Percentiles rank a stretch among this genome's conserved stretches.
Conservation (phyloP, 1,284 basidiomycete species). For the Trichosporon sp. region DNA sequence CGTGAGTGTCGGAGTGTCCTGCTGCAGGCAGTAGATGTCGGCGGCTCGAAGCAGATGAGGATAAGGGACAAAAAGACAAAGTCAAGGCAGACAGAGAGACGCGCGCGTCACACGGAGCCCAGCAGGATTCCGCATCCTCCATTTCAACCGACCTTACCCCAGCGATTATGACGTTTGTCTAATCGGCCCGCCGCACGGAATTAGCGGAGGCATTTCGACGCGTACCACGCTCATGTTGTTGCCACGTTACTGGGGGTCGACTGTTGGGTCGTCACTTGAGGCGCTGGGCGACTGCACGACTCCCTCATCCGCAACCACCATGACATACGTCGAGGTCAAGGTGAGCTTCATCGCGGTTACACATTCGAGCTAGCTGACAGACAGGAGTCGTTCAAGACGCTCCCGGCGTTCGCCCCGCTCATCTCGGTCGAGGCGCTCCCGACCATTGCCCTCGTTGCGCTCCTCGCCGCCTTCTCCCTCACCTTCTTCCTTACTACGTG, state of each 20-base stretch:
- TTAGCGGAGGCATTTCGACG: constrained; percentile 13
- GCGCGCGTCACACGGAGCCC: constrained; percentile 1
- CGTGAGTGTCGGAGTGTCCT: neutral
- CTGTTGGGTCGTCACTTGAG: neutral
- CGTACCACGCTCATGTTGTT: neutral
- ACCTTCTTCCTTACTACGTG: constrained; percentile 89
- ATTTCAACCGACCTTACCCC: neutral
- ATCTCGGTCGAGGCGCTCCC: constrained; percentile 69
- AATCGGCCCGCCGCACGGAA: neutral
- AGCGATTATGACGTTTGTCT: neutral
- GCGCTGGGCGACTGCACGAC: neutral
- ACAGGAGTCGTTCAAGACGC: constrained; percentile 63
- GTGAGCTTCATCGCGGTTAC: constrained; percentile 20
- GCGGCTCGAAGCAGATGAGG: neutral
- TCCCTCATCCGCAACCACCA: constrained; percentile 18
- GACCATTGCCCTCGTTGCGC: constrained; percentile 70
- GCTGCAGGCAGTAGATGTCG: neutral
- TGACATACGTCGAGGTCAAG: constrained; percentile 30
- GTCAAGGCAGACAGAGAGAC: neutral
- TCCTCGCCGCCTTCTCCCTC: constrained; percentile 72
- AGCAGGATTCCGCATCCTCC: neutral
- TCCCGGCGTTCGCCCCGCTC: constrained; percentile 68
- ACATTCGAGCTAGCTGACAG: constrained; percentile 21
- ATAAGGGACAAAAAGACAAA: neutral
- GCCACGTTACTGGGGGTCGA: constrained; percentile 6